A percentile compares a stretch with the other conserved stretches of the same genome.
These are phyloP conservation scores for Pholiota microspora DNA, from an alignment of 768 basidiomycete species.

Conservation along the genomic window DNA sequence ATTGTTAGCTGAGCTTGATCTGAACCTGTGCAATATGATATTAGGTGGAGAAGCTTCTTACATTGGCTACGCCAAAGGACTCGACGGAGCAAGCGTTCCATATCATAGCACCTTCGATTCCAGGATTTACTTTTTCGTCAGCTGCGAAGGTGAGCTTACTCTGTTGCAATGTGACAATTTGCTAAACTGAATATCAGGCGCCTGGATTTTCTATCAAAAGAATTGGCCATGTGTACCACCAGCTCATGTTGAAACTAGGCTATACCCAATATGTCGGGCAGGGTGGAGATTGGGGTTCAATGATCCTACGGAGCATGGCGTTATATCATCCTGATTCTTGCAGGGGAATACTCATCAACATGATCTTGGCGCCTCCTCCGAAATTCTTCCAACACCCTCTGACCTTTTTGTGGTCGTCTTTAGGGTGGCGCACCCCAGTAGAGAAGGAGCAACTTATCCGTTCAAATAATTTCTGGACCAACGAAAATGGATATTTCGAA, in stretches of 20 bases:
- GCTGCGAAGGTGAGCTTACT: slow-evolving; percentile 25
- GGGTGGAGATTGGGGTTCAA: slow-evolving; percentile 33
- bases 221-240: slow-evolving; percentile 29
- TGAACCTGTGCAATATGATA: not conserved
- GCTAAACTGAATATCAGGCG: slow-evolving; percentile 11
- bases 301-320: slow-evolving; percentile 27
- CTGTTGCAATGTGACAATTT: not conserved
- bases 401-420: slow-evolving; percentile 23
- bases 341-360: slow-evolving; percentile 28
- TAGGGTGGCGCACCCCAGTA: slow-evolving; percentile 29
- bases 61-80: slow-evolving; percentile 26
- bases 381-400: slow-evolving; percentile 21
- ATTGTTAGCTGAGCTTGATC: not conserved
- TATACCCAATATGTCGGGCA: slow-evolving; percentile 29
- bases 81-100: slow-evolving; percentile 31
- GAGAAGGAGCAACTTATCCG: slow-evolving; percentile 30
- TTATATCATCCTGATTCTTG: slow-evolving; percentile 23
- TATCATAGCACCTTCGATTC: slow-evolving; percentile 30
- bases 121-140: slow-evolving; percentile 32
- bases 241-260: slow-evolving; percentile 30
- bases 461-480: slow-evolving; percentile 25
- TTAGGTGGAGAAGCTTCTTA: slow-evolving; percentile 29
- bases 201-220: slow-evolving; percentile 23
- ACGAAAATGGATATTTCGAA: slow-evolving; percentile 33
- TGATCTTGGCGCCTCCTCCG: slow-evolving; percentile 23